A percentile compares a stretch with the other conserved stretches of the same genome.
These are phyloP conservation scores for Hypoxylon crocopeplum DNA, from an alignment of 495 filamentous ascomycete species.

Conservation along the genomic window DNA sequence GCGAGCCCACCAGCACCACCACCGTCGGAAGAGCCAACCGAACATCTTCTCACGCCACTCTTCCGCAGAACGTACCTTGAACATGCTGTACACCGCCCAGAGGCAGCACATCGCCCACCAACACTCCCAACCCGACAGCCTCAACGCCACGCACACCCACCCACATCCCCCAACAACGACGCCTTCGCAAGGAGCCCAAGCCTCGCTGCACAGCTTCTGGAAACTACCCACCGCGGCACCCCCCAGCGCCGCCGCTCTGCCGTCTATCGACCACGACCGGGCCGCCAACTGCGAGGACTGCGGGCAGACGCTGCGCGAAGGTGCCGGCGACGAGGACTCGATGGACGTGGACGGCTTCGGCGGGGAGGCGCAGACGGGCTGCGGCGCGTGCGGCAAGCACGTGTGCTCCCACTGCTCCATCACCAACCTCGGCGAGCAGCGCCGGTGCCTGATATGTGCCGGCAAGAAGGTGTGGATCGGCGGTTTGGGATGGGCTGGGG, in stretches of 20 bases:
- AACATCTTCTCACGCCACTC: conserved; percentile 16
- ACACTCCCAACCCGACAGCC: conserved; percentile 5
- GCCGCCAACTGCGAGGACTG: conserved; percentile 54
- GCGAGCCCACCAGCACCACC: conserved; percentile 4
- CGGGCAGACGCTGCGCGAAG: conserved; percentile 39
- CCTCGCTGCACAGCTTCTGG: conserved; percentile 58
- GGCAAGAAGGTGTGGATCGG: conserved; percentile 39
- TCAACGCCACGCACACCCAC: conserved; percentile 16
- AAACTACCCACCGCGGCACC: conserved; percentile 42
- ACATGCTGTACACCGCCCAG: conserved; percentile 56
- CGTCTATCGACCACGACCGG: conserved; percentile 10
- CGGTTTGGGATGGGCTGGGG: conserved; percentile 32
- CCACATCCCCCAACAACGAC: not conserved
- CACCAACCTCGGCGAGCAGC: conserved; percentile 52
- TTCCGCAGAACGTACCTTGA: conserved; percentile 53
- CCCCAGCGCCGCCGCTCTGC: not conserved
- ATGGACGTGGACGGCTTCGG: conserved; percentile 29
- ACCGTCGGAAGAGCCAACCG: not conserved
- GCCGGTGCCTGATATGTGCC: conserved; percentile 53
- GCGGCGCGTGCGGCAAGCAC: conserved; percentile 50
- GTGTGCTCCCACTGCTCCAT: conserved; percentile 59
- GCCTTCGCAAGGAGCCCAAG: conserved; percentile 38
- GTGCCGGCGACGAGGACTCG: conserved; percentile 34
- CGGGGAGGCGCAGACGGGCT: conserved; percentile 27
- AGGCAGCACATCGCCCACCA: conserved; percentile 39